Evolutionary conservation across 192 early-diverging fungal genomes (phyloP).

Genomic region (Chytriomyces confervae): DNA sequence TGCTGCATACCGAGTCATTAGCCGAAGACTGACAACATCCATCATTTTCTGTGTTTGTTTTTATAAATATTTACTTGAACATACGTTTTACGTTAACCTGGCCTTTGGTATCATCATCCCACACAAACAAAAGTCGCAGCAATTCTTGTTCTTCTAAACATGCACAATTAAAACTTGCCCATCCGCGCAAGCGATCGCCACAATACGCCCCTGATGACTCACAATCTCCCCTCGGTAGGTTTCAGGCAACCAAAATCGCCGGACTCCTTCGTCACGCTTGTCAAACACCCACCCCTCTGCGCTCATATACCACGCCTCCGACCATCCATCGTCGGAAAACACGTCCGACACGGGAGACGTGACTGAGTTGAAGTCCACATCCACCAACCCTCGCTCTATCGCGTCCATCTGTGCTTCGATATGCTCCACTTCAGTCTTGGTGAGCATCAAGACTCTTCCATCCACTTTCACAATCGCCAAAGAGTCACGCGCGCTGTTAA

Average conservation of each 20-base stretch:
- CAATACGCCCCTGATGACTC: constrained; percentile 30
- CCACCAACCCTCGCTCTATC: not conserved
- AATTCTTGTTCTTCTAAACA: constrained; percentile 11
- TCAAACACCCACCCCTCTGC: constrained; percentile 36
- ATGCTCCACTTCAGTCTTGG: not conserved
- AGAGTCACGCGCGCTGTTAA: too few species aligned
- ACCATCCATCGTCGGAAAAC: not conserved
- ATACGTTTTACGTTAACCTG: too few species aligned
- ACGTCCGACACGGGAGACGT: not conserved
- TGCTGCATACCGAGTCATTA: not conserved
- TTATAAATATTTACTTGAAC: too few species aligned
- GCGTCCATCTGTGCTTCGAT: constrained; percentile 20
- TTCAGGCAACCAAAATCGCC: constrained; percentile 31
- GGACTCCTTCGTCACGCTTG: constrained; percentile 1
- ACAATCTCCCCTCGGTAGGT: constrained; percentile 15
- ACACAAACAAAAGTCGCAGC: too few species aligned
- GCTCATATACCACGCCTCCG: constrained; percentile 20
- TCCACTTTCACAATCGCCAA: constrained; percentile 28
- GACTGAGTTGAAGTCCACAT: not conserved
- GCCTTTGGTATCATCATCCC: too few species aligned
- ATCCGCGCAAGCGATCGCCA: constrained; percentile 16
- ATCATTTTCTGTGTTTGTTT: not conserved
- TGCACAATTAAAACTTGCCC: constrained; percentile 38
- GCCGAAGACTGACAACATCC: not conserved
- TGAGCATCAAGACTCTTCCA: constrained; percentile 24